Evolutionary conservation across 2,329 filamentous ascomycete species (phyloP), one percentile per base, ranked within the genome.

Genomic region (Alternaria gansuensis): DNA sequence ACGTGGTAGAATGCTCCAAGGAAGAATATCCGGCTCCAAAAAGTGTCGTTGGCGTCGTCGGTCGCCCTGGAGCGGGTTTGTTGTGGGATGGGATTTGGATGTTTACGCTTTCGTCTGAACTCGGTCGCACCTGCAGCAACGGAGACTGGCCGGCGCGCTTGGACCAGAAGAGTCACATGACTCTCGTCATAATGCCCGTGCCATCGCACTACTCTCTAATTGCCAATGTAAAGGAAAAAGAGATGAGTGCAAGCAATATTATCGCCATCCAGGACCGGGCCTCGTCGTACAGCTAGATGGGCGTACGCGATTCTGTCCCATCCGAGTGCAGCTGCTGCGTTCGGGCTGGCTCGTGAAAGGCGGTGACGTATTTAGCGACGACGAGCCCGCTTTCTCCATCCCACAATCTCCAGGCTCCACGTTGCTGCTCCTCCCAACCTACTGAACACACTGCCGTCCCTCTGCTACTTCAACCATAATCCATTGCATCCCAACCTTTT

Each of bases 341-440:
- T 51, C 60, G 57, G 62, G 60, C 60, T 71, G 69, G 72, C 72
- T 72, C 59, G 71, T 71, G 69, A 75, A 71, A 72, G 66, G 57
- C 62, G 60, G 64, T 72, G 71, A 74, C 72, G 68, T 73, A 74
- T 71, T 72, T 72, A 72, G 69, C 71, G 64, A 75, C 71, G 69
- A 74, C 72, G 71, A 68, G 63, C 63, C 67, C 64, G 53, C 62
- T 63, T 63, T 59, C 50, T 58, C 33, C 63, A 67, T 69, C 71
- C 67, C 71, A 73, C 72, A 71, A 70, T 72, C 68, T 65, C 63
- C 62, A 45, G 51, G 52, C 57, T 62, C 56, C 60, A 53, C 60
- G 55, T 63, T 58, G 48, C 44, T 43, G 41, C 54, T 54, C 62
- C 59, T 59, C 62, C 40, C 60, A 54, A 34, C 44, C 59, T 58